Evolutionary conservation across 2,329 filamentous ascomycete genomes (phyloP).

Genomic region (Zymoseptoria brevis): DNA sequence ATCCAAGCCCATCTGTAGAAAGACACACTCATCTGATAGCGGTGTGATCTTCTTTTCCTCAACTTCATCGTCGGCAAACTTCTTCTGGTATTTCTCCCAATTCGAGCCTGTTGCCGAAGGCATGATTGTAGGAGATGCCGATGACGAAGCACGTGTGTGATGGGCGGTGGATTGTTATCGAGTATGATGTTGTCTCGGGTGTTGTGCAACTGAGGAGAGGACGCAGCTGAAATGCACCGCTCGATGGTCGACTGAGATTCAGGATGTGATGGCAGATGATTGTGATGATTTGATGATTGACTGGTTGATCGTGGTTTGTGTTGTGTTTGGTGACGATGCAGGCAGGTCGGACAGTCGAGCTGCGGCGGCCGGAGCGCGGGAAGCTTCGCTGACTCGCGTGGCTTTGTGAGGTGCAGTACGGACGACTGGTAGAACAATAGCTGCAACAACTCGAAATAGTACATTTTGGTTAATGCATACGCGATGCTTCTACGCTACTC

Average conservation of each 20-base stretch:
- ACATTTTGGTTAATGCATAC: no score
- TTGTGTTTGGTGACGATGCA: neutral
- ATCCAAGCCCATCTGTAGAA: neutral
- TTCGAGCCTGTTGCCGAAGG: slow-evolving; percentile 86
- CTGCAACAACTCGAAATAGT: no score
- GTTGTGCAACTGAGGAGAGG: neutral
- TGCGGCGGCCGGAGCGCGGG: neutral
- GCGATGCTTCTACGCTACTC: no score
- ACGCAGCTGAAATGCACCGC: neutral
- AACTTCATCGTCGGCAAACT: slow-evolving; percentile 89
- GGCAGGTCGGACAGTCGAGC: neutral
- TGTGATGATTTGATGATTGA: neutral
- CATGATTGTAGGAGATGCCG: slow-evolving; percentile 45
- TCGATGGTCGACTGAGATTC: neutral
- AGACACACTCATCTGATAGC: slow-evolving; percentile 81
- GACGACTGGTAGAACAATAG: no score
- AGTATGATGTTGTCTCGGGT: neutral
- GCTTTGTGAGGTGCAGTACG: neutral
- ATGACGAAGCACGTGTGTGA: neutral
- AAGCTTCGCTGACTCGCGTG: neutral
- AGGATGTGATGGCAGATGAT: neutral
- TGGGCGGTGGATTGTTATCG: neutral
- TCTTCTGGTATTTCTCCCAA: slow-evolving; percentile 99
- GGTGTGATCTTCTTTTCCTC: slow-evolving; percentile 99
- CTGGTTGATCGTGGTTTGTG: neutral